Evolutionary conservation across 768 basidiomycete species (phyloP).

Genomic region (Lenzites betulinus): DNA sequence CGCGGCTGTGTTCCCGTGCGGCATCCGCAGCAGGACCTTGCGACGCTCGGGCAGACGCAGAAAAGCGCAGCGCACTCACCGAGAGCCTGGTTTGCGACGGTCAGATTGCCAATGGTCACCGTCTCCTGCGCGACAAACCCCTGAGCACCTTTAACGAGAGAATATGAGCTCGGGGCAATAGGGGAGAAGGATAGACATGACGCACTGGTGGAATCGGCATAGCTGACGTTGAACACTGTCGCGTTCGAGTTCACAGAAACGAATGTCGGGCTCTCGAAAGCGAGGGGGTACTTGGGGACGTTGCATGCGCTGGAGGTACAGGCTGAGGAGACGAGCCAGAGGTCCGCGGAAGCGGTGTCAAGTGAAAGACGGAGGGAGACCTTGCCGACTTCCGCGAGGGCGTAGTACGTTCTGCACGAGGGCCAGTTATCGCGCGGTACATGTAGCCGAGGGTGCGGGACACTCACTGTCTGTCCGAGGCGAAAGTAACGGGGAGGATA

Average conservation of each 20-base stretch:
- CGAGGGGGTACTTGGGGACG: slow-evolving; percentile 71
- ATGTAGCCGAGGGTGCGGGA: background rate
- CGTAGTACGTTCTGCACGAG: slow-evolving; percentile 62
- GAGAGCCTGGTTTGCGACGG: slow-evolving; percentile 61
- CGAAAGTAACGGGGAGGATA: slow-evolving; percentile 12
- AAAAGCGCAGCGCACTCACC: slow-evolving; percentile 45
- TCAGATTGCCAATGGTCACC: slow-evolving; percentile 60
- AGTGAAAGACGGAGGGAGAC: slow-evolving; percentile 69
- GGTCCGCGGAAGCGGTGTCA: slow-evolving; percentile 74
- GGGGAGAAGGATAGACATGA: slow-evolving; percentile 7
- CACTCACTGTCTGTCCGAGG: slow-evolving; percentile 21
- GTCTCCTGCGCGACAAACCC: slow-evolving; percentile 75
- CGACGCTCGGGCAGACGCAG: background rate
- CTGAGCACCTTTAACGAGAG: slow-evolving; percentile 47
- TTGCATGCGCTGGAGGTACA: slow-evolving; percentile 60
- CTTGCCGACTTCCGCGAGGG: slow-evolving; percentile 58
- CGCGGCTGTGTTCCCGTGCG: background rate
- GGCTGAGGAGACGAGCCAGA: slow-evolving; percentile 69
- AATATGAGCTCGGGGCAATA: background rate
- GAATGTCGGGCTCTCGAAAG: slow-evolving; percentile 68
- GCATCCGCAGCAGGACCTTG: background rate
- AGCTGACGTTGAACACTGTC: slow-evolving; percentile 60
- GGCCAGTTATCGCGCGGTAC: background rate
- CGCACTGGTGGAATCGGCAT: slow-evolving; percentile 72
- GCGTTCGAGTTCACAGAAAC: slow-evolving; percentile 58